Evolutionary conservation across 164 flowering plant species (phyloP), one percentile per base, ranked within the genome.

Genomic region (Brasenia schreberi): DNA sequence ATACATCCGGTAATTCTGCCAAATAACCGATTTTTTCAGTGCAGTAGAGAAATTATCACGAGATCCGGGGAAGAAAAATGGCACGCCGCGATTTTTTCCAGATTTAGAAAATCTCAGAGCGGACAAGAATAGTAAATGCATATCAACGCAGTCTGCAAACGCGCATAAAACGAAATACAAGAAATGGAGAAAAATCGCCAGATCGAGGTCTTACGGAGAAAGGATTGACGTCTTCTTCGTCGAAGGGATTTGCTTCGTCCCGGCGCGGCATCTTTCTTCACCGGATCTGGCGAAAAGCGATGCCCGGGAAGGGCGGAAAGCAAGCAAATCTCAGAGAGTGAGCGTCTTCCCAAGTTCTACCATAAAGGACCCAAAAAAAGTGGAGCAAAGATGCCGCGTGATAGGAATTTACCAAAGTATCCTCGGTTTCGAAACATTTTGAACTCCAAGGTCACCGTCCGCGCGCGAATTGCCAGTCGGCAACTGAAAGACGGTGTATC

Each of bases 211-310:
- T 75, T 85, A 88, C 95, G 84, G 91, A 80, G 62, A 88, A 88
- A 6, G 95, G 95, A 85, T 88, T 88, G 80, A 85, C 87, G 67
- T 74, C 81, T 65, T 85, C 88, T 69, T 87, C 95, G 5, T 88
- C 91, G 70, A 88, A 88, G 1, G 95, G 95, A 66, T 86, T 88
- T 16, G 85, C 89, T 74, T 88, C 95, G 77, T 77, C 66, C 70
- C 73, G 69, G 45, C 89, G 89, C 76, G 75, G 79, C 95, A 88
- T 85, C 27, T 52, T 19, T 16, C 39, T 33, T 9, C 56, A 14
- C 12, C 10, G 56, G 56, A 49, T 9, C 56, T 49, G 5, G 56
- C 56, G 56, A 49, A 23, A 23, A 3, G 39, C 39, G 39, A 33
- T 33, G 39, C 39, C 14, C 56, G 56, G 16, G 56, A 49, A 49